These are phyloP conservation scores for Suhomyces faveliae DNA, from an alignment of 805 yeast species.

Conservation along the genomic window DNA sequence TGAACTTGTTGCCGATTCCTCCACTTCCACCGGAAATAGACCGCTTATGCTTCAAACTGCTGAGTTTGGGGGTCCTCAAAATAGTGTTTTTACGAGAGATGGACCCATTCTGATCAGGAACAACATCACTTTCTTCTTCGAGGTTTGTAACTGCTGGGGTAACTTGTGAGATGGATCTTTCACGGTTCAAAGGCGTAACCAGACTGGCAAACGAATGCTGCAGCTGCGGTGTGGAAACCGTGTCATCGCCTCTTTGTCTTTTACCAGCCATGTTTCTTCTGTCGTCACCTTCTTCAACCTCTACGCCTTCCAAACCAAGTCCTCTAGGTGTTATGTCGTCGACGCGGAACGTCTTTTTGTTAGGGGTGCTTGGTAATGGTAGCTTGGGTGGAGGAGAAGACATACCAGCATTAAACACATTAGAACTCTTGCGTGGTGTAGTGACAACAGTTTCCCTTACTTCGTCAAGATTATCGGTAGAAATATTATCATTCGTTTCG, in stretches of 20 bases:
- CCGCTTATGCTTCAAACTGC: slow-evolving; percentile 39
- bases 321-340: slow-evolving; percentile 31
- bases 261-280: neutral
- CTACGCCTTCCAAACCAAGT: slow-evolving; percentile 40
- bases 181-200: slow-evolving; percentile 5
- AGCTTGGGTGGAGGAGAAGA: slow-evolving; percentile 41
- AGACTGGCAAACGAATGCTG: neutral
- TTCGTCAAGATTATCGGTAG: slow-evolving; percentile 9
- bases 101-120: slow-evolving; percentile 1
- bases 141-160: slow-evolving; percentile 38
- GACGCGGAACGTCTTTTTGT: slow-evolving; percentile 9
- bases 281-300: slow-evolving; percentile 13
- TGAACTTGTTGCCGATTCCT: slow-evolving; percentile 28
- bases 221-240: slow-evolving; percentile 2
- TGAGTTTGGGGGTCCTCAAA: slow-evolving; percentile 29
- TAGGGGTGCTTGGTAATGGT: slow-evolving; percentile 32
- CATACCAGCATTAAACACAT: slow-evolving; percentile 7
- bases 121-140: slow-evolving; percentile 20
- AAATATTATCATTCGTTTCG: slow-evolving; percentile 31
- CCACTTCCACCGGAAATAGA: slow-evolving; percentile 37
- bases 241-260: slow-evolving; percentile 1
- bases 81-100: slow-evolving; percentile 29
- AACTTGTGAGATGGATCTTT: slow-evolving; percentile 5
- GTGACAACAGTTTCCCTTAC: slow-evolving; percentile 11
- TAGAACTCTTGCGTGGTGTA: slow-evolving; percentile 15